Percentiles rank a stretch among this genome's conserved stretches.
These are phyloP conservation scores for Arabidopsis hybrid DNA, from an alignment of 441 rosid genomes.

Conservation along the genomic window DNA sequence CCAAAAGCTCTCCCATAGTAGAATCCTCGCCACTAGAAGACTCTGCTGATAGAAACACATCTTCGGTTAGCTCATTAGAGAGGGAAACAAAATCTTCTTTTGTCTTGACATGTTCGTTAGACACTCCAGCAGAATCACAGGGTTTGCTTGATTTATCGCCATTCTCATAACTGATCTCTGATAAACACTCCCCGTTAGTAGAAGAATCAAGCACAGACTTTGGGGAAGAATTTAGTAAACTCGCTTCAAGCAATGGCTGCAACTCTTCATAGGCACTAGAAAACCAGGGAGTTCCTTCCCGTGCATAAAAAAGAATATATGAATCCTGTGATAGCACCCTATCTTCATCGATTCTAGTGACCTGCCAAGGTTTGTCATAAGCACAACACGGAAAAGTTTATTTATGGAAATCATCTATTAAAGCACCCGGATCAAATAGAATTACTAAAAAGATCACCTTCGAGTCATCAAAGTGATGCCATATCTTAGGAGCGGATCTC, in stretches of 20 bases:
- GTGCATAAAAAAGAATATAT: constrained; percentile 81
- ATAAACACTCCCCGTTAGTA: constrained; percentile 43
- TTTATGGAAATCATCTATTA: not conserved
- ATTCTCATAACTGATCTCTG: constrained; percentile 39
- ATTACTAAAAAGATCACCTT: constrained; percentile 50
- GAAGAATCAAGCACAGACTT: constrained; percentile 70
- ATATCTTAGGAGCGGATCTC: constrained; percentile 67
- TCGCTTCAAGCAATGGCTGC: constrained; percentile 39
- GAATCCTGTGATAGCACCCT: constrained; percentile 68
- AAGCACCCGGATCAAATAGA: constrained; percentile 19
- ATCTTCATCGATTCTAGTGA: constrained; percentile 55
- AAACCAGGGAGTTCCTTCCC: constrained; percentile 78
- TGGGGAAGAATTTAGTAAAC: constrained; percentile 57
- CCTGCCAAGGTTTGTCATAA: constrained; percentile 50
- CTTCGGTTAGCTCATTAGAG: constrained; percentile 32
- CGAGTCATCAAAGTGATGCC: constrained; percentile 79
- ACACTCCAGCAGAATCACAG: constrained; percentile 33
- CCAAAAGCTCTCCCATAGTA: constrained; percentile 13
- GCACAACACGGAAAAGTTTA: constrained; percentile 9
- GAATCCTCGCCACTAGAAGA: constrained; percentile 33
- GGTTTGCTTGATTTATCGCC: constrained; percentile 41
- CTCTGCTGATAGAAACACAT: constrained; percentile 29
- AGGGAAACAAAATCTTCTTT: constrained; percentile 32
- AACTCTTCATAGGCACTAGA: constrained; percentile 55
- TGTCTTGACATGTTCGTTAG: constrained; percentile 28